Base-by-base conservation (phyloP, 805 yeast genomes). In the Zygosaccharomyces bisporus region DNA sequence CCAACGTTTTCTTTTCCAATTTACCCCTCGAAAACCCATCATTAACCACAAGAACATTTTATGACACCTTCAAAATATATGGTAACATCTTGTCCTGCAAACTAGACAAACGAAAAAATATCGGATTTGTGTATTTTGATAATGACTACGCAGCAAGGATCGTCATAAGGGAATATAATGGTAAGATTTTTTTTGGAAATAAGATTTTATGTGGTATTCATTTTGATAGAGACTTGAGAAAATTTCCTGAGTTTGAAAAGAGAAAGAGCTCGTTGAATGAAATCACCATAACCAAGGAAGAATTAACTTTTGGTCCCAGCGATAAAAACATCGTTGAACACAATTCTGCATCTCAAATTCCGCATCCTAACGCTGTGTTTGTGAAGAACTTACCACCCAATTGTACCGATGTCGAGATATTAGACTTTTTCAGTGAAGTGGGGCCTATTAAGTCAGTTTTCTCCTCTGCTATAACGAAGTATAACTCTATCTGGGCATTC, bases 1-100 rank as follows among this genome's bases (percentile, higher is more conserved):
- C 78, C 1, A 77, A 77, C 49, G 72, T 77, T 0, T 74, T 75
- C 45, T 63, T 77, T 43, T 67, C 78, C 4, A 73, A 75, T 41
- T 58, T 77, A 33, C 71, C 75, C 0, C 23, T 57, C 2, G 54
- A 54, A 18, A 55, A 66, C 21, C 41, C 51, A 1, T 34, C 29
- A 4, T 51, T 72, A 30, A 68, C 80, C 0, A 70, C 76, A 19
- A 67, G 72, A 39, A 60, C 55, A 5, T 76, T 77, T 51, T 77
- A 73, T 57, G 79, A 74, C 43, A 66, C 69, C 6, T 78, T 79
- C 53, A 75, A 69, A 47, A 55, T 55, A 1, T 73, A 64, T 58
- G 81, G 80, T 18, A 71, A 68, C 39, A 65, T 72, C 5, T 45
- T 71, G 4, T 71, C 76, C 4, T 71, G 75, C 38, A 72, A 71